Evolutionary conservation across 805 yeast species (phyloP), one percentile per base, ranked within the genome.

Genomic region (Lipomyces yamadae): DNA sequence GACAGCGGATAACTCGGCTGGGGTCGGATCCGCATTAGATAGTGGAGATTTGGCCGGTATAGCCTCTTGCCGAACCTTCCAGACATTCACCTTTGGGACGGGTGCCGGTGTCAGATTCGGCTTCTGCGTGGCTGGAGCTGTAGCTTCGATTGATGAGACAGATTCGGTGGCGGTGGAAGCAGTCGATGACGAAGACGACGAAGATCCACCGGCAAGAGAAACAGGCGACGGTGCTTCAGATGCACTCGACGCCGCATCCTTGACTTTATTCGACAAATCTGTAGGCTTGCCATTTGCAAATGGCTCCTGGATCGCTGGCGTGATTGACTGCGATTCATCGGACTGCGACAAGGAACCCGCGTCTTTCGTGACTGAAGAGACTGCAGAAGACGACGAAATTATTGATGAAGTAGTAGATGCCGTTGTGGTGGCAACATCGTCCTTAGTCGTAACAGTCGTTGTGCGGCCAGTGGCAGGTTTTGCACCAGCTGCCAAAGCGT

Each of bases 21-120:
- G 72, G 6, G 69, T 65, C 3, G 71, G 68, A 39, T 68, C 72
- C n/a, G 53, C 45, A 37, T 48, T 6, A 7, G 63, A 15, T 7
- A 55, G 56, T 7, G 65, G 73, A 10, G 30, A 8, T 29, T 42
- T 61, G 34, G 53, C n/a, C n/a, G 29, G 45, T 10, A 37, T 13
- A 3, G 63, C 13, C 24, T 69, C 66, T 52, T 66, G 70, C 24
- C 73, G 63, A 37, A 77, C 70, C 67, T 84, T 84, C 91, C 91
- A 88, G n/a, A 88, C 88, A 72, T 82, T 85, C 53, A 82, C 83
- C 60, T 80, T 78, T 42, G 90, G 91, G 35, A 85, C 81, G 13
- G 91, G 90, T 34, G 91, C 91, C 3, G 91, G 90, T 8, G 88
- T 86, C 35, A 85, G 77, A 45, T 75, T 73, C 77, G 66, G 69